Percentiles rank a stretch among this genome's conserved stretches.
Evolutionary conservation across 2,329 filamentous ascomycete genomes (phyloP).

Genomic region (Hypoxylon rubiginosum): DNA sequence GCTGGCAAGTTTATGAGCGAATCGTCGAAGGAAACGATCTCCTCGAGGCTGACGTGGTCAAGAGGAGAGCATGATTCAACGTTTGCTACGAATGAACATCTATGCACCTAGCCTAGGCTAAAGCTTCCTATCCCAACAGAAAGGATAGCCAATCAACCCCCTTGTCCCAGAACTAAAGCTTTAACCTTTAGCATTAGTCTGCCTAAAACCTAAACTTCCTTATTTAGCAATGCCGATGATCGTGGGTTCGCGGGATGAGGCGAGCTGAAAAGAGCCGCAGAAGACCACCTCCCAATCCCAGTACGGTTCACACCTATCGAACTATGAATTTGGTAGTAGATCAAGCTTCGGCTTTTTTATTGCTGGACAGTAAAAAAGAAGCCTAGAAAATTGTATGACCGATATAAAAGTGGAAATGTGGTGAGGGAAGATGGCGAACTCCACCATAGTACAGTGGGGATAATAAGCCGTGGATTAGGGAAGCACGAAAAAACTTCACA

Average conservation of each 20-base stretch:
- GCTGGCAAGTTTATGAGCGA: no score
- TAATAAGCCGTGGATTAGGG: not conserved
- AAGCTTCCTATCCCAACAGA: constrained; percentile 2
- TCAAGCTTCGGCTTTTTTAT: not conserved
- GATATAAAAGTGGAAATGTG: constrained; percentile 8
- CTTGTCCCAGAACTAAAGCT: constrained; percentile 1
- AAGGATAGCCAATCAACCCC: constrained; percentile 15
- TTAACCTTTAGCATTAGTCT: not conserved
- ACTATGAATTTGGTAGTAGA: not conserved
- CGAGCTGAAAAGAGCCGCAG: not conserved
- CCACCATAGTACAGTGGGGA: constrained; percentile 27
- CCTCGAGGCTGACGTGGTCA: not conserved
- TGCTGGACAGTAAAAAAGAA: not conserved
- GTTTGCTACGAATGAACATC: constrained; percentile 8
- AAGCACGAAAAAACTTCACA: not conserved
- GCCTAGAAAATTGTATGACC: not conserved
- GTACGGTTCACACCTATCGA: not conserved
- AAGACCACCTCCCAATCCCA: not conserved
- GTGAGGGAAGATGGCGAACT: constrained; percentile 1
- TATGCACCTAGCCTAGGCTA: not conserved
- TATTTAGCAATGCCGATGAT: constrained; percentile 15
- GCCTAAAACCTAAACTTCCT: no score
- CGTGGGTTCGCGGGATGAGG: not conserved
- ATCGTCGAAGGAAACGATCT: not conserved
- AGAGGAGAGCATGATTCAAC: not conserved